phyloP scores from a whole-genome alignment of 192 early-diverging fungal species.

The Thoreauomyces humboldtii region DNA sequence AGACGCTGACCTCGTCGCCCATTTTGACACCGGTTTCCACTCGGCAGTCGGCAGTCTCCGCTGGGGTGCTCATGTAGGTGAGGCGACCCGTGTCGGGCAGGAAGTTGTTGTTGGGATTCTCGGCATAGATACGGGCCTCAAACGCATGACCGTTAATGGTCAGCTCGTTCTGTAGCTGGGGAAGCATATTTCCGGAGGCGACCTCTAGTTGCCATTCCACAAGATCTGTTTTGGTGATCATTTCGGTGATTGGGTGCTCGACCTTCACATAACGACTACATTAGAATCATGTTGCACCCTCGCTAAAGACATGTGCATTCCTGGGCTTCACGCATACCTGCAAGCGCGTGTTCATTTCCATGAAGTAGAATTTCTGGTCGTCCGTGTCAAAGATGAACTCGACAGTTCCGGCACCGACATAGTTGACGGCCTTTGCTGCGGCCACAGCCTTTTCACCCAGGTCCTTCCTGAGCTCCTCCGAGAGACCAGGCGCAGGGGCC shows the following conservation, averaged over 20 bases:
- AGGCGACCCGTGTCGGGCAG: conserved; percentile 92
- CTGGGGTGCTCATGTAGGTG: conserved; percentile 65
- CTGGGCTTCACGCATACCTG: no score
- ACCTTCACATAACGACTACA: conserved; percentile 49
- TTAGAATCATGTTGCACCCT: no score
- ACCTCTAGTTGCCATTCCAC: conserved; percentile 93
- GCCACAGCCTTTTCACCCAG: conserved; percentile 89
- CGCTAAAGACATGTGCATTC: no score
- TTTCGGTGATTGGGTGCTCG: conserved; percentile 96
- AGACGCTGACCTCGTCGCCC: conserved; percentile 87
- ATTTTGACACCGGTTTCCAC: conserved; percentile 90
- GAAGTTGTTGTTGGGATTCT: conserved; percentile 78
- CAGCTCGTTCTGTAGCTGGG: conserved; percentile 68
- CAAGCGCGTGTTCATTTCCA: conserved; percentile 96
- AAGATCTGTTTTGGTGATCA: conserved; percentile 90
- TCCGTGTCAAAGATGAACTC: conserved; percentile 95
- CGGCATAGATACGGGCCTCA: conserved; percentile 96
- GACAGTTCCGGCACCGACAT: conserved; percentile 93
- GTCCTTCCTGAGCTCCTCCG: conserved; percentile 63
- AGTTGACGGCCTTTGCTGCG: conserved; percentile 88
- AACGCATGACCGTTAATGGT: conserved; percentile 84
- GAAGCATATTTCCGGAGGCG: conserved; percentile 85
- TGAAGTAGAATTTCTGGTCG: conserved; percentile 84
- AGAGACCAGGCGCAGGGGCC: conserved; percentile 82
- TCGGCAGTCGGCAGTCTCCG: conserved; percentile 61